Base-by-base conservation (phyloP, 345 rosid species). In the Punica granatum region DNA sequence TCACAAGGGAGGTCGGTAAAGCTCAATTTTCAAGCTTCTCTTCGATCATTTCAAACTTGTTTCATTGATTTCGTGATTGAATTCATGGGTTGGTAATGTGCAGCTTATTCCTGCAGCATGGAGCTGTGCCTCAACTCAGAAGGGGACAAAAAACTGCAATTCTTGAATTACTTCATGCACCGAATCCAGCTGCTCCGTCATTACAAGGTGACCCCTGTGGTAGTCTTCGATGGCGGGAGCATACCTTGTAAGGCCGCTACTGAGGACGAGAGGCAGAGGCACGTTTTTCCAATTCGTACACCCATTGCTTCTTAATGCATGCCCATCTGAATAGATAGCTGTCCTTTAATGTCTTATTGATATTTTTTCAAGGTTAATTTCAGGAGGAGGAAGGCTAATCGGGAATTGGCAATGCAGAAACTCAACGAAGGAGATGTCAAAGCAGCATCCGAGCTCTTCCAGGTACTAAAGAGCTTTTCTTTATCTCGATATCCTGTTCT, bases 61-160 rank as follows among this genome's bases (percentile, higher is more conserved):
- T 67, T 67, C 0, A 42, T 34, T 14, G 36, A 16, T 68, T 68
- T 19, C 4, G 41, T 37, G 41, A 37, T 37, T 37, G 41, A 11
- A 34, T 30, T 56, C 3, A 56, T 56, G 34, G 61, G 12, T 26
- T 26, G 9, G 58, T 6, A n/a, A 51, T 51, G 48, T 63, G 75
- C 85, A 92, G 97, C 97, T 36, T 92, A 92, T 74, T 90, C 98
- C 10, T 90, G 98, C 75, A 88, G 93, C 72, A 92, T 88, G 98
- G 98, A 92, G 89, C 84, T 92, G 60, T 88, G 93, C 74, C 79
- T 92, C 65, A 76, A 92, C 73, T 73, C 78, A 28, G 77, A 79
- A 12, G 78, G 96, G 60, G 79, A 80, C 36, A 92, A 76, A 78
- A 90, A 88, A 76, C 65, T 73, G 46, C 81, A 83, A 48, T 90